Base-by-base conservation (phyloP, 352 stramenopile species). In the Globisporangium cystogenes region DNA sequence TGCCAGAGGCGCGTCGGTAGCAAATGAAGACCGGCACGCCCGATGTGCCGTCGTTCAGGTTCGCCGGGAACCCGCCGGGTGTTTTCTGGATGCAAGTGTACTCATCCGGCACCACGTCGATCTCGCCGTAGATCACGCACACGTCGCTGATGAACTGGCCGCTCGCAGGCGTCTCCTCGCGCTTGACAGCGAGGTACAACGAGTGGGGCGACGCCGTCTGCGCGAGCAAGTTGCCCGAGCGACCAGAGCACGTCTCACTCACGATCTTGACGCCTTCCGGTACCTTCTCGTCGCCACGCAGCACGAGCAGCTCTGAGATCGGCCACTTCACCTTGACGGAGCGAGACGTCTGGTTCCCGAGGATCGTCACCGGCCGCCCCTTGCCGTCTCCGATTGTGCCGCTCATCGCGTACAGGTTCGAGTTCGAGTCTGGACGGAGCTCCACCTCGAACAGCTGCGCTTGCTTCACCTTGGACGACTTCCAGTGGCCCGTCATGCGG, bases 1-100 rank as follows among this genome's bases (percentile, higher is more conserved):
- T 47, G 23, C 66, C 59, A 24, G 21, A 39, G 15, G 43, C 49
- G 5, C 65, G 68, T 18, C 76, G 80, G 55, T 83, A 93, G 55
- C 85, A 95, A n/a, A 95, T 70, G 48, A 92, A 95, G 55, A 95
- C 75, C 10, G 82, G 77, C 1, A 94, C 68, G 11, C 80, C 85
- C 7, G 61, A 45, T 1, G 79, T 90, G 1, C 83, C 83, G 26
- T 91, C 80, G 60, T 95, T 95, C 23, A 94, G 63, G 53, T 95
- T 95, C 2, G 83, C 85, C 4, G 79, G 89, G 50, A 79, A 57
- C 3, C 83, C 83, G 1, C 63, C 60, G 18, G 81, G 74, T n/a
- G 85, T 95, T 24, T 65, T 70, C 51, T 87, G 44, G 7, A 95
- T 70, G 53, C 75, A 91, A 21, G 59, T 86, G 44, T 89, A 95